Evolutionary conservation across 2,329 filamentous ascomycete species (phyloP).

Genomic region (Pyrenophora teres): DNA sequence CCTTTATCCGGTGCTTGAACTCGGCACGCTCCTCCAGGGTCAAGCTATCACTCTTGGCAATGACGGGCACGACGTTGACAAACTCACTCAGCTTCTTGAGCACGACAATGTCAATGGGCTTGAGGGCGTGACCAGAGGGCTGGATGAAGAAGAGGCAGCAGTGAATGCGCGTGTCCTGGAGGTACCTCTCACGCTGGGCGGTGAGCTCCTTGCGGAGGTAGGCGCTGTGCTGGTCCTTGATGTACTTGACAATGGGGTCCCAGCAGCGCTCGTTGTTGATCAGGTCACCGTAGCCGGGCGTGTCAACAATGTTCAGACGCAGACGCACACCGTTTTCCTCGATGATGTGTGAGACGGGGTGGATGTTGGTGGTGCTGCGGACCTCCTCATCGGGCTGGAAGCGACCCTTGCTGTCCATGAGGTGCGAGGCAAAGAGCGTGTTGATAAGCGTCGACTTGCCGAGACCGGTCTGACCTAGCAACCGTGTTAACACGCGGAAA

Average conservation of each 20-base stretch:
- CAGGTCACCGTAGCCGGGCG: slow-evolving; percentile 95
- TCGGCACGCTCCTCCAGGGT: slow-evolving; percentile 92
- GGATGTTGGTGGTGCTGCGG: slow-evolving; percentile 95
- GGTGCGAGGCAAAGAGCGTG: slow-evolving; percentile 99
- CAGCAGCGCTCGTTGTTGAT: slow-evolving; percentile 99
- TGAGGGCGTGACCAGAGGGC: slow-evolving; percentile 95
- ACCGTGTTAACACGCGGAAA: slow-evolving; percentile 8
- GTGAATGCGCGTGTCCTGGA: slow-evolving; percentile 98
- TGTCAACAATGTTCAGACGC: slow-evolving; percentile 98
- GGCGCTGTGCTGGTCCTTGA: slow-evolving; percentile 99
- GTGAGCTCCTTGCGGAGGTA: slow-evolving; percentile 99
- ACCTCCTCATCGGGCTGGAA: slow-evolving; percentile 90
- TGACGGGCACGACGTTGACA: slow-evolving; percentile 98
- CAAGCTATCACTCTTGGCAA: slow-evolving; percentile 96
- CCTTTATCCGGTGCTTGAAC: slow-evolving; percentile 99
- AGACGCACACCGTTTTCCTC: slow-evolving; percentile 99
- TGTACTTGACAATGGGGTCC: slow-evolving; percentile 99
- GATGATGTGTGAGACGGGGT: slow-evolving; percentile 96
- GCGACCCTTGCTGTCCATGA: slow-evolving; percentile 98
- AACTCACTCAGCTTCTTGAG: slow-evolving; percentile 99
- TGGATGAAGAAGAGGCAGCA: slow-evolving; percentile 99
- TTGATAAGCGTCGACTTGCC: slow-evolving; percentile 99
- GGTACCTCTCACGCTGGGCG: slow-evolving; percentile 97
- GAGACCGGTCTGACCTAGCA: slow-evolving; percentile 89
- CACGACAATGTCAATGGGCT: slow-evolving; percentile 99